Evolutionary conservation across 495 filamentous ascomycete species (phyloP).

Genomic region (Astrothelium macrocarpum): DNA sequence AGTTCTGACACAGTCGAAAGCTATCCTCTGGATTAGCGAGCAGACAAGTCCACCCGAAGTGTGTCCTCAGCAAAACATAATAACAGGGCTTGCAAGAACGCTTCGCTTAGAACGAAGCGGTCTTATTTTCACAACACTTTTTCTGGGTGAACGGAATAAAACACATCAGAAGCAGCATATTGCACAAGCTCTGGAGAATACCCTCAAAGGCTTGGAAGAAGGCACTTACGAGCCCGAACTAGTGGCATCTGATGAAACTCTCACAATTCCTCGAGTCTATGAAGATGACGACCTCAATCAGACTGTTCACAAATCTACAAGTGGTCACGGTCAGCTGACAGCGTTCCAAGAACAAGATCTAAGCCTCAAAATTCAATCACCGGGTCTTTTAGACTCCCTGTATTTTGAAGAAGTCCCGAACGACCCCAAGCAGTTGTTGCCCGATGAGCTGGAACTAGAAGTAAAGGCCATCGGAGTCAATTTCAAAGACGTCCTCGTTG

Average conservation of each 20-base stretch:
- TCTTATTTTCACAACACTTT: not conserved
- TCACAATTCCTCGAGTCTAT: not conserved
- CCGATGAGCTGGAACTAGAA: slow-evolving; percentile 5
- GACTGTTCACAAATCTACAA: not conserved
- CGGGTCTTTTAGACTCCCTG: slow-evolving; percentile 3
- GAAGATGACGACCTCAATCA: not conserved
- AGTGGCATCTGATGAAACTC: not conserved
- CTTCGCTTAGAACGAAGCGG: not conserved
- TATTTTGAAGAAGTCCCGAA: not conserved
- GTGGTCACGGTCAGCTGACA: too few species aligned
- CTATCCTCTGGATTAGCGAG: not conserved
- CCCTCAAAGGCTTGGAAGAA: too few species aligned
- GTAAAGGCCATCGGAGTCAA: slow-evolving; percentile 7
- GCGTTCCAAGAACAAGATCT: not conserved
- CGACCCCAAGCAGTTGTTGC: not conserved
- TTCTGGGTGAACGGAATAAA: not conserved
- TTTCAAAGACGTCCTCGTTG: slow-evolving; percentile 4
- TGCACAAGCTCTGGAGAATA: not conserved
- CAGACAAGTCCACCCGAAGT: not conserved
- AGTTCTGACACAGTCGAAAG: not conserved
- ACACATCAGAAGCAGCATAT: not conserved
- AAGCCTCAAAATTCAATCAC: not conserved
- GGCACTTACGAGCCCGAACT: not conserved
- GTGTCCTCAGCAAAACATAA: not conserved
- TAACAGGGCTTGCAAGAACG: not conserved